Base-by-base conservation (phyloP, 2,329 filamentous ascomycete species). In the Ceratocystis papillata region DNA sequence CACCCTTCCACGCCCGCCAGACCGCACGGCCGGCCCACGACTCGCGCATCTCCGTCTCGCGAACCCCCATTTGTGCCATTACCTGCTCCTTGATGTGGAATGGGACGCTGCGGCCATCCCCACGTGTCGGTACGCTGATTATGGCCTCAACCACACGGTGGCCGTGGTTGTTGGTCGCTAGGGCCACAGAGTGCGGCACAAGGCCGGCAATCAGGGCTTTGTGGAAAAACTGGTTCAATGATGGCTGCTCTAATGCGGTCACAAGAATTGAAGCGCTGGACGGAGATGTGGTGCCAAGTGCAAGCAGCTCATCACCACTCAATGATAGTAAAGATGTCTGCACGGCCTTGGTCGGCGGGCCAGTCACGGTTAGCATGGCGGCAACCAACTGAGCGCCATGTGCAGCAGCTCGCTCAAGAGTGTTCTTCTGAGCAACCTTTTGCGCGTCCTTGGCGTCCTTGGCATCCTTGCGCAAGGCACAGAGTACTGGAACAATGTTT, bases 331-430 rank as follows among this genome's bases (percentile, higher is more conserved):
- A 76, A n/a, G 87, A 83, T 17, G 86, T 82, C 73, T 94, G 89
- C 41, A 96, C 82, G 10, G 92, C 80, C 63, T 83, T 83, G 66
- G 83, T 81, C 1, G 92, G 79, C 0, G 81, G 75, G 0, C 90
- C 90, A 0, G 88, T 83, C 30, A 90, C 86, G 6, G 83, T 77
- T 63, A 97, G 83, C 78, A 99, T 87, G 3, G 88, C 78, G 69
- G 94, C 87, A 7, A 89, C 86, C 33, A 99, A 81, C 60, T 96
- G 81, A 22, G 89, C 90, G 68, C 88, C 90, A 77, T 99, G 92
- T 2, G 79, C 80, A 25, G 68, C 62, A 2, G 68, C 68, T 17
- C 67, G 64, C 59, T 65, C 62, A 10, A 62, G 63, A 2, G 62
- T 53, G 45, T 33, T 63, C 41, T 69, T 69, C 25, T 48, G 30